A percentile compares a stretch with the other conserved stretches of the same genome.
Evolutionary conservation across 1,284 basidiomycete species (phyloP).

Genomic region (Apiotrichum montevideense): DNA sequence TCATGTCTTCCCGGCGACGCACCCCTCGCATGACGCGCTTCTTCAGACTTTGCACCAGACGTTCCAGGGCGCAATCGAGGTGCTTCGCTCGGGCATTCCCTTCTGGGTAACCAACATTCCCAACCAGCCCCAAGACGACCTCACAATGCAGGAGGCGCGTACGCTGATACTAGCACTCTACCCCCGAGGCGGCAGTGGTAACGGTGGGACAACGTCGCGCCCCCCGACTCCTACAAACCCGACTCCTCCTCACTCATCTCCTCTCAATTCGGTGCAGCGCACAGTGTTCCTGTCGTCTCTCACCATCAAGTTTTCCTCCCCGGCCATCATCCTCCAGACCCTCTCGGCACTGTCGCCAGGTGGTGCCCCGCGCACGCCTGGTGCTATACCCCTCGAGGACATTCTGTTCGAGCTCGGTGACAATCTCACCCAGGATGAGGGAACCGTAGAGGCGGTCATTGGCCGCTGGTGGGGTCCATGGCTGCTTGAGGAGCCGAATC

Average conservation of each 20-base stretch:
- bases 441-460: conserved; percentile 42
- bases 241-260: conserved; percentile 37
- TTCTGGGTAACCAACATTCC: conserved; percentile 40
- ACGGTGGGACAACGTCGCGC: conserved; percentile 24
- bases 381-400: conserved; percentile 41
- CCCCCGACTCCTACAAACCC: conserved; percentile 42
- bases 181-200: conserved; percentile 27
- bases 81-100: conserved; percentile 31
- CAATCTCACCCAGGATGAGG: conserved; percentile 42
- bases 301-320: conserved; percentile 44
- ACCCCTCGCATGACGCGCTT: conserved; percentile 33
- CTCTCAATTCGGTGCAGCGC: conserved; percentile 39
- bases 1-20: conserved; percentile 35
- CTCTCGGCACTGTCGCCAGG: conserved; percentile 41
- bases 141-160: conserved; percentile 41
- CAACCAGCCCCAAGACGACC: conserved; percentile 33
- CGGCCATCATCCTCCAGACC: conserved; percentile 43
- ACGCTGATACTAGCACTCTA: conserved; percentile 42
- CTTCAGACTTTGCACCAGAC: conserved; percentile 35
- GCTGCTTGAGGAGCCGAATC: conserved; percentile 31
- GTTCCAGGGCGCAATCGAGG: conserved; percentile 36
- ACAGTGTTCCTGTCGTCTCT: conserved; percentile 36
- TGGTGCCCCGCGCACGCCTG: conserved; percentile 34
- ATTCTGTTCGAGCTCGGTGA: conserved; percentile 48
- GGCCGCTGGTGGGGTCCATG: conserved; percentile 44